Conservation (phyloP, 176 grass and related monocot species). For the Aegilops speltoides region DNA sequence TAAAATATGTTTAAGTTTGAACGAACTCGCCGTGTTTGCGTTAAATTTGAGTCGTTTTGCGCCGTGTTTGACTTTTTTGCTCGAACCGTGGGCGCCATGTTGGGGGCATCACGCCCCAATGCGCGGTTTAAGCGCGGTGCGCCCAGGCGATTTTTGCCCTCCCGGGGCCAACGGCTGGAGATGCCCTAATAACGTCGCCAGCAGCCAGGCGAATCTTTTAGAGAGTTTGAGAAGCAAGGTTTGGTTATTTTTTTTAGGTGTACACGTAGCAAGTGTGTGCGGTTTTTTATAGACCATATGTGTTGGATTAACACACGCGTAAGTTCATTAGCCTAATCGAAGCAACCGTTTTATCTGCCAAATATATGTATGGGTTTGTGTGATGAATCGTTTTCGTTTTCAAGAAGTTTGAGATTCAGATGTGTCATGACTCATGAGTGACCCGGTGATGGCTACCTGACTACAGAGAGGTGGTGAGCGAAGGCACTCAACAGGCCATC, state of each 20-base stretch:
- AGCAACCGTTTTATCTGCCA: background rate
- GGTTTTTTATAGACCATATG: background rate
- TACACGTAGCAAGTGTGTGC: background rate
- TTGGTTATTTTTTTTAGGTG: no score
- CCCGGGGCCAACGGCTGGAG: no score
- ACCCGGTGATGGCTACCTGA: background rate
- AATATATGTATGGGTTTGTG: background rate
- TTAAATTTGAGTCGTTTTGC: no score
- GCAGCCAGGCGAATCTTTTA: background rate
- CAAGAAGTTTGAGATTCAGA: background rate
- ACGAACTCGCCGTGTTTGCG: no score
- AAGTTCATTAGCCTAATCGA: background rate
- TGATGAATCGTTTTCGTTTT: slow-evolving; percentile 29
- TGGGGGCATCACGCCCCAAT: no score
- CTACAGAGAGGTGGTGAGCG: background rate
- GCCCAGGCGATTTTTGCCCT: no score
- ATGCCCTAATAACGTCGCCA: background rate
- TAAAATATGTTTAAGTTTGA: no score
- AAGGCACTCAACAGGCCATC: slow-evolving; percentile 27
- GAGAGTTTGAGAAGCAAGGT: slow-evolving; percentile 44
- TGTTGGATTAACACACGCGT: background rate
- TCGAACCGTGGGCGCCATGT: no score
- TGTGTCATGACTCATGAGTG: background rate
- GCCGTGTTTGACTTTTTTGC: no score
- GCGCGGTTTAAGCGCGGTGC: no score